phyloP scores from a whole-genome alignment of 495 filamentous ascomycete species.

The Penicillium riverlandense region DNA sequence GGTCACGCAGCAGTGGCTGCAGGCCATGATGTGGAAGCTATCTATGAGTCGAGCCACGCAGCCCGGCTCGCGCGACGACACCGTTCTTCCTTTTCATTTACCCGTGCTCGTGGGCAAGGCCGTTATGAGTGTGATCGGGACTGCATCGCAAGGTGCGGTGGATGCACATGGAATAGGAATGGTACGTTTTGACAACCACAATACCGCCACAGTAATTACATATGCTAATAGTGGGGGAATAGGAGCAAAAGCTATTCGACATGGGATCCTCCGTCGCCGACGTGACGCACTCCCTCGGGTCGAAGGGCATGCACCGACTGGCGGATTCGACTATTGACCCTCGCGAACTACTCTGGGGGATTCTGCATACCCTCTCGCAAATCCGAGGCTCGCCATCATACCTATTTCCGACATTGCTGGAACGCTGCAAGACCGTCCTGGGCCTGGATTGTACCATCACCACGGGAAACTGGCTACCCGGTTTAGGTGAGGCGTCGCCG shows the following conservation, averaged over 20 bases:
- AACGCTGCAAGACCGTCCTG: constrained; percentile 27
- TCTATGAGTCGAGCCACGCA: constrained; percentile 49
- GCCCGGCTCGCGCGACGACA: constrained; percentile 31
- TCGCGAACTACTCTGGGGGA: constrained; percentile 36
- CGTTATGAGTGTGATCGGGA: constrained; percentile 45
- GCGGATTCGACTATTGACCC: constrained; percentile 28
- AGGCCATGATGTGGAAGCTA: constrained; percentile 53
- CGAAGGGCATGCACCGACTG: constrained; percentile 23
- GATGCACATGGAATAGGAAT: constrained; percentile 58
- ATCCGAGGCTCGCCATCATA: constrained; percentile 40
- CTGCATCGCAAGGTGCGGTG: constrained; percentile 44
- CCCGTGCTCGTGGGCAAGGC: constrained; percentile 50
- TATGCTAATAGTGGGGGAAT: not conserved
- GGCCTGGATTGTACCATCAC: constrained; percentile 25
- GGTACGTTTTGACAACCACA: constrained; percentile 30
- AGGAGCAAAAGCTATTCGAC: constrained; percentile 40
- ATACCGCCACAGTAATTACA: not conserved
- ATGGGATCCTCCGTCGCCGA: constrained; percentile 32
- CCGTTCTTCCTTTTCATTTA: constrained; percentile 49
- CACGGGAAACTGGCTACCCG: constrained; percentile 26
- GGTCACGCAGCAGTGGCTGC: constrained; percentile 57
- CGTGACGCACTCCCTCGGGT: constrained; percentile 25
- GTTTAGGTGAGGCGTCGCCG: constrained; percentile 8
- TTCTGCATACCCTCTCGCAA: constrained; percentile 32
- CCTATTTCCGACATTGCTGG: constrained; percentile 30